Percentiles rank a stretch among this genome's conserved stretches.
Conservation (phyloP, 495 filamentous ascomycete species). For the Acidomyces sp. region DNA sequence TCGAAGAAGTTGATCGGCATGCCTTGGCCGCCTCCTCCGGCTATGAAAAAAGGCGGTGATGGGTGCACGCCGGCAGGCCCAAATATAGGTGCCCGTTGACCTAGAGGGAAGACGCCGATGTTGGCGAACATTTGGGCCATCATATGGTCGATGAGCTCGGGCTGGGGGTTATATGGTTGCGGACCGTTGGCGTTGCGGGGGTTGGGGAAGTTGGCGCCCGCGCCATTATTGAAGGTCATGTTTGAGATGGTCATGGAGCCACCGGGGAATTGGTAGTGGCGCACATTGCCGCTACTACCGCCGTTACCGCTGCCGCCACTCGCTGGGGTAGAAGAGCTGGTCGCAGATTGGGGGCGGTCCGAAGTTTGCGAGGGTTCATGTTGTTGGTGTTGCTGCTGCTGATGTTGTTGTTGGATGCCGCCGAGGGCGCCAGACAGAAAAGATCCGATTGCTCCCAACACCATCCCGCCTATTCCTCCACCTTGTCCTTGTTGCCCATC, state of each 20-base stretch:
- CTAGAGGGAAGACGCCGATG: slow-evolving; percentile 9
- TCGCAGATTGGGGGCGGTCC: background rate
- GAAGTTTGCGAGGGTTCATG: slow-evolving; percentile 1
- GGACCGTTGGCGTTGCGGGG: slow-evolving; percentile 24
- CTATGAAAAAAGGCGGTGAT: background rate
- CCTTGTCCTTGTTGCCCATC: slow-evolving; percentile 1
- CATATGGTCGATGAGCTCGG: slow-evolving; percentile 17
- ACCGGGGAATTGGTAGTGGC: slow-evolving; percentile 5
- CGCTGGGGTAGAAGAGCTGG: slow-evolving; percentile 1
- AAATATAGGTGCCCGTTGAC: background rate
- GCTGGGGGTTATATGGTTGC: slow-evolving; percentile 16
- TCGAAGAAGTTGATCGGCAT: slow-evolving; percentile 12
- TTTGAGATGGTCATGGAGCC: slow-evolving; percentile 6
- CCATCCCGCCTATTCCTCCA: background rate
- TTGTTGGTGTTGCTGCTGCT: slow-evolving; percentile 4
- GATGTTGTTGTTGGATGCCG: slow-evolving; percentile 1
- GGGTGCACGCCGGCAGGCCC: slow-evolving; percentile 2
- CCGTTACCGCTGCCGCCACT: no score
- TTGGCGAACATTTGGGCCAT: slow-evolving; percentile 17
- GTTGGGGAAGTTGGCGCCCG: slow-evolving; percentile 18
- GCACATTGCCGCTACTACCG: slow-evolving; percentile 3
- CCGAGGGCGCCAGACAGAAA: background rate
- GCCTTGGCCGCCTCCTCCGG: background rate
- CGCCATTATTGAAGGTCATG: slow-evolving; percentile 1
- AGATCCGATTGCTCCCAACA: background rate